Conservation (phyloP, 352 stramenopile genomes). For the Pythium chondricola region DNA sequence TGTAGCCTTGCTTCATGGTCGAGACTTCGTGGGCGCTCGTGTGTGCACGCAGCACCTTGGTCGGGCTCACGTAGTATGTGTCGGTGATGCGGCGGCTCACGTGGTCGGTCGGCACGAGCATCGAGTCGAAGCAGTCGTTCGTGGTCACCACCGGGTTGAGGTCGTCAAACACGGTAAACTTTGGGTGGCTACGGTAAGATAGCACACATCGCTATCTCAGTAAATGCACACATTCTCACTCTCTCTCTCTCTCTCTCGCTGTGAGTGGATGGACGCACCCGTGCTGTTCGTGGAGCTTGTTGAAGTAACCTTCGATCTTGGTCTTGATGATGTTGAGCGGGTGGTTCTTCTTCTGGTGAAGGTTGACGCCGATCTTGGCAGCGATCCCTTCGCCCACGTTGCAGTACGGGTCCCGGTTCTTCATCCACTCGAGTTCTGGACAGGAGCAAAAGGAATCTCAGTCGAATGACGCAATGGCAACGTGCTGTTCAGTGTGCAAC, state of each 20-base stretch:
- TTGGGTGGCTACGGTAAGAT: slow-evolving; percentile 40
- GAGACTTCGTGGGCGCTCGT: slow-evolving; percentile 93
- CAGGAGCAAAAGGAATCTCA: neutral
- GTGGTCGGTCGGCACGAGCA: slow-evolving; percentile 89
- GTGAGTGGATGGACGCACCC: slow-evolving; percentile 23
- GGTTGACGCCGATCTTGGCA: slow-evolving; percentile 83
- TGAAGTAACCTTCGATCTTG: slow-evolving; percentile 89
- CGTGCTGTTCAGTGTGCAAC: neutral
- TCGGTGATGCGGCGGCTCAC: slow-evolving; percentile 83
- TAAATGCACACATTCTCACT: neutral
- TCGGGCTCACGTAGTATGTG: slow-evolving; percentile 88
- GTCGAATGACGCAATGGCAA: too few relatives aligned
- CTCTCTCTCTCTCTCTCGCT: neutral
- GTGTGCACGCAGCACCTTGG: slow-evolving; percentile 80
- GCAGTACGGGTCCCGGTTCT: slow-evolving; percentile 74
- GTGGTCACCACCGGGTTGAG: slow-evolving; percentile 82
- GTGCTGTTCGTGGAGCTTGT: slow-evolving; percentile 54
- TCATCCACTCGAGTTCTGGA: slow-evolving; percentile 66
- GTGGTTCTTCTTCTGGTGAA: slow-evolving; percentile 83
- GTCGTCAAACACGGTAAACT: slow-evolving; percentile 83
- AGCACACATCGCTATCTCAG: neutral
- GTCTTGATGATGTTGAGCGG: slow-evolving; percentile 92
- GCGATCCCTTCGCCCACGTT: slow-evolving; percentile 85
- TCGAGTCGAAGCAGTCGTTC: slow-evolving; percentile 88
- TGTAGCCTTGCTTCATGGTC: slow-evolving; percentile 81